Evolutionary conservation across 2,329 filamentous ascomycete species (phyloP).

Genomic region (Sclerotinia glacialis): DNA sequence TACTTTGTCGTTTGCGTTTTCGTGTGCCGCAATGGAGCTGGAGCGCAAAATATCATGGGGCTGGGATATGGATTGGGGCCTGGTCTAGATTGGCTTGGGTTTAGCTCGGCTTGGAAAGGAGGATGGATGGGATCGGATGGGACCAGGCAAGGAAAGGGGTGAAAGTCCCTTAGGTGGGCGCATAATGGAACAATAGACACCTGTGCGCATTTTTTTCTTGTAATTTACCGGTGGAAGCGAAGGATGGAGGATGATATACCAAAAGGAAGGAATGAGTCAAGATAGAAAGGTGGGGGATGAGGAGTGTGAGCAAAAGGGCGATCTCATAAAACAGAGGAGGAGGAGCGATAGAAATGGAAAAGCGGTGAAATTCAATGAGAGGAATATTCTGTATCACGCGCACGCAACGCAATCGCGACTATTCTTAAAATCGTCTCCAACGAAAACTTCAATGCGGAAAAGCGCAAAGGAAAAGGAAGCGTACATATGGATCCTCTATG

Average conservation of each 20-base stretch:
- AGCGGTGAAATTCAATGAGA: neutral
- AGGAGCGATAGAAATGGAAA: neutral
- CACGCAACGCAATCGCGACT: neutral
- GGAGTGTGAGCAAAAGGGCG: neutral
- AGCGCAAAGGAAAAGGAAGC: slow-evolving; percentile 6
- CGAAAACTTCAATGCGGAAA: slow-evolving; percentile 1
- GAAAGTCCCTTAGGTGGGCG: slow-evolving; percentile 10
- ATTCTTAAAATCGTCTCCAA: slow-evolving; percentile 15
- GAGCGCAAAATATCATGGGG: slow-evolving; percentile 18
- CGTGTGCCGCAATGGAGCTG: slow-evolving; percentile 17
- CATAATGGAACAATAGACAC: slow-evolving; percentile 13
- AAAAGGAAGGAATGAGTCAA: neutral
- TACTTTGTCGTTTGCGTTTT: slow-evolving; percentile 3
- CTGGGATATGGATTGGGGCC: neutral
- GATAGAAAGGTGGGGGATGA: neutral
- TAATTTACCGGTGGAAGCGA: slow-evolving; percentile 17
- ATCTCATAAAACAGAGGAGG: neutral
- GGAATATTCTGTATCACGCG: neutral
- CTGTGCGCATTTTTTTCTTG: slow-evolving; percentile 7
- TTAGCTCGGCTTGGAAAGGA: slow-evolving; percentile 8
- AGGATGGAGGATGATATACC: slow-evolving; percentile 5
- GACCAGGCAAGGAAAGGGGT: neutral
- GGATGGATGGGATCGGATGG: slow-evolving; percentile 14
- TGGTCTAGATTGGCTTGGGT: slow-evolving; percentile 16
- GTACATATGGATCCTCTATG: neutral